Evolutionary conservation across 164 flowering plant species (phyloP), one percentile per base, ranked within the genome.

Genomic region (Euptelea pleiosperma): DNA sequence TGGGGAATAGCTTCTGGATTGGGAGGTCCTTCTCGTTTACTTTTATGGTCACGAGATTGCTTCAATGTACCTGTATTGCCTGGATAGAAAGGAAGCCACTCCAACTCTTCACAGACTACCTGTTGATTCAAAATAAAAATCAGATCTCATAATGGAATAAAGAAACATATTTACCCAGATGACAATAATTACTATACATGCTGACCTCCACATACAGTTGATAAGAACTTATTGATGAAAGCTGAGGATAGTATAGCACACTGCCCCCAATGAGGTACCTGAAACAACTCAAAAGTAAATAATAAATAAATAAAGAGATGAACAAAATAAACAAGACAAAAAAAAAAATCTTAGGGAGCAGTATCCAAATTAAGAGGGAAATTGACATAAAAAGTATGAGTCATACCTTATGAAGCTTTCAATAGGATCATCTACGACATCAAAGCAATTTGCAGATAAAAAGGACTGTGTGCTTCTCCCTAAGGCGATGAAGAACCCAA

Each of bases 71-170:
- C 69, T 42, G 34, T 24, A 56, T 35, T 68, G 54, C 75, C 72
- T 24, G 86, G 89, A 77, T 86, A 94, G 62, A 94, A 94, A 58
- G 89, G 89, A 78, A 94, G 84, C 97, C 99, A 94, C 40, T 90
- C 97, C 77, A 94, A 63, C 79, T 90, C 99, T 78, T 94, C 99
- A 77, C 97, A 90, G 31, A 88, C 99, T 55, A 94, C 96, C 99
- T 90, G 72, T 15, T 25, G 43, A 54, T 60, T 21, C 4, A 58
- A 55, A 49, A 39, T 4, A 37, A 45, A 31, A n/a, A 21, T 61
- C 19, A 61, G 42, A 18, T 28, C 33, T 55, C 42, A 42, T 1
- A 28, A 47, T 26, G 14, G 18, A 48, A 24, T 24, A 29, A 66
- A 21, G 44, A 60, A 39, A 57, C 21, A 29, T 8, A 49, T 19